Evolutionary conservation across 129 eudicot genomes (phyloP).

Genomic region (Flaveria linearis): DNA sequence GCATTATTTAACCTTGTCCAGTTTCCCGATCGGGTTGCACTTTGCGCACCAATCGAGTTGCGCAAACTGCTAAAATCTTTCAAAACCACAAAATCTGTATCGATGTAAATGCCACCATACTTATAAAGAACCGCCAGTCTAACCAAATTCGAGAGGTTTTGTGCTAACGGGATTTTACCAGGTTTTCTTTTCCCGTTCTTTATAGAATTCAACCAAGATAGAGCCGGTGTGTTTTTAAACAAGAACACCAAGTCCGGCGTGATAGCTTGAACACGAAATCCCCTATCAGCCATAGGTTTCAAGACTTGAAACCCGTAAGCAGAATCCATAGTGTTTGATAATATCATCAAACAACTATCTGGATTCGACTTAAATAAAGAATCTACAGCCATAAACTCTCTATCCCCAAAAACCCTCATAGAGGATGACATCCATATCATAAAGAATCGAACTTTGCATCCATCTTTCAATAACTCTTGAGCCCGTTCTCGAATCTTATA

Average conservation of each 20-base stretch:
- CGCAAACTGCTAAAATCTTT: constrained; percentile 5
- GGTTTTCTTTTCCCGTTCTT: constrained; percentile 1
- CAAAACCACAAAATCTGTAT: constrained; percentile 1
- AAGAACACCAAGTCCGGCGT: constrained; percentile 7
- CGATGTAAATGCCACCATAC: constrained; percentile 11
- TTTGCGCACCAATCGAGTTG: constrained; percentile 53
- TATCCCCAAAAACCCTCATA: not conserved
- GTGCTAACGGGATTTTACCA: constrained; percentile 4
- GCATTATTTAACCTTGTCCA: constrained; percentile 83
- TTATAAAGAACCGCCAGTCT: constrained; percentile 1
- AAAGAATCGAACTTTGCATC: constrained; percentile 8
- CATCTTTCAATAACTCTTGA: constrained; percentile 1
- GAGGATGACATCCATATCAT: constrained; percentile 3
- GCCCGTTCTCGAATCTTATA: constrained; percentile 41
- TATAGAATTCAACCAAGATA: not conserved
- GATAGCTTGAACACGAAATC: constrained; percentile 27
- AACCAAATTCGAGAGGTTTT: not conserved
- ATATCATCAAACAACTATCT: constrained; percentile 51
- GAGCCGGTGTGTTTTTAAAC: constrained; percentile 11
- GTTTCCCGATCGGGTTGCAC: constrained; percentile 32
- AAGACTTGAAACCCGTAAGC: constrained; percentile 35
- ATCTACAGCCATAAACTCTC: not conserved
- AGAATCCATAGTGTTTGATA: constrained; percentile 63
- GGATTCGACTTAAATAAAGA: constrained; percentile 2
- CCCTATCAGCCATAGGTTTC: constrained; percentile 40